These are phyloP conservation scores for Lithohypha guttulata DNA, from an alignment of 2,329 filamentous ascomycete species.

Conservation along the genomic window DNA sequence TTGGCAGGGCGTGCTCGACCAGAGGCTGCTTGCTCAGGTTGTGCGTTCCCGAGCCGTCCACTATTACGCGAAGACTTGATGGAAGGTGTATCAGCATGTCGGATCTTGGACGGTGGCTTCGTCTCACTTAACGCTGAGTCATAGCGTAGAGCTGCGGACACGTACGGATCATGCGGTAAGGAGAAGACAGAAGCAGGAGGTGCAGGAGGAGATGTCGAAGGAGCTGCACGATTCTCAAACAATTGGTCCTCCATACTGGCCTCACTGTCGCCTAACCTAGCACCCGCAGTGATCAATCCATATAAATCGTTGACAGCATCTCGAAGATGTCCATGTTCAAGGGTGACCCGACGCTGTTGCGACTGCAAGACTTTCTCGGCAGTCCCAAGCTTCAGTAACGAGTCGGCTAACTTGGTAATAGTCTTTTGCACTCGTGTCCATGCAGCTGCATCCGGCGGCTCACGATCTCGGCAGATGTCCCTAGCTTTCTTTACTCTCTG, in stretches of 20 bases:
- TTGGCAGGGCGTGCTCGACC: not conserved
- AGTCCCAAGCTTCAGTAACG: not conserved
- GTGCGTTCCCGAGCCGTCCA: not conserved
- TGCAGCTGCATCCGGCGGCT: not conserved
- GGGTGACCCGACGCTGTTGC: not conserved
- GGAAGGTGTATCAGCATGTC: not conserved
- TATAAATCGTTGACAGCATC: not conserved
- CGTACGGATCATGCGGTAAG: not conserved
- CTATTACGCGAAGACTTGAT: not conserved
- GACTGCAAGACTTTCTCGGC: not conserved
- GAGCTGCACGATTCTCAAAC: not conserved
- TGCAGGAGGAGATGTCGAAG: not conserved
- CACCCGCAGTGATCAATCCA: not conserved
- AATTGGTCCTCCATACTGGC: not conserved
- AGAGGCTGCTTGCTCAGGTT: not conserved
- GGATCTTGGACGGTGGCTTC: not conserved
- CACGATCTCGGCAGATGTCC: not conserved
- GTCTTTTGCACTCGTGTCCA: not conserved
- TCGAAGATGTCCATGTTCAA: not conserved
- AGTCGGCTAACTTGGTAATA: not conserved
- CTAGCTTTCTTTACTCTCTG: not conserved
- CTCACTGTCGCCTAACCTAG: not conserved
- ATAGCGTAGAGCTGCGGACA: not conserved
- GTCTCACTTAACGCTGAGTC: not conserved
- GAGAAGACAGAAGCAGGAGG: not conserved